Evolutionary conservation across 169 alveolate species (phyloP).

Genomic region (Plasmodium chabaudi): DNA sequence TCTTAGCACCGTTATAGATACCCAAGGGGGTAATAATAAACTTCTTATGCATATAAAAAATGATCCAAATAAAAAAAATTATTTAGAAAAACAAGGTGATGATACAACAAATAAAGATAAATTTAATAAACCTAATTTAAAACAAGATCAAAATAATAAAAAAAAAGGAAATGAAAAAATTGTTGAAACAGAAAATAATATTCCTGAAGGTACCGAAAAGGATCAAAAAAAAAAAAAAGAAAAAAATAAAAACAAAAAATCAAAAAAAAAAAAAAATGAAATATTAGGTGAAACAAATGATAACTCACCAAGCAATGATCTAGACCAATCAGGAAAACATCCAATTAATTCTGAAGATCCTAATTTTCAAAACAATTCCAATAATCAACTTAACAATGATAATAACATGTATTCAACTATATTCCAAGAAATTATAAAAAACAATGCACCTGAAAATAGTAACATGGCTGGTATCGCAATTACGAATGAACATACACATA

Average conservation of each 20-base stretch:
- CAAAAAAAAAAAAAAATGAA: constrained; percentile 19
- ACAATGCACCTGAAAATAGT: too few relatives aligned
- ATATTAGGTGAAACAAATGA: not conserved
- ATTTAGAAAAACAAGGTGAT: not conserved
- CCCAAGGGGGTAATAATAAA: not conserved
- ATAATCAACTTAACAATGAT: too few relatives aligned
- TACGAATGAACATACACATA: too few relatives aligned
- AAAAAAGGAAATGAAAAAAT: not conserved
- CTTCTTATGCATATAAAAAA: too few relatives aligned
- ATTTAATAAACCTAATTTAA: not conserved
- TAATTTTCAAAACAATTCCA: too few relatives aligned
- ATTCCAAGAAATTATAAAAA: too few relatives aligned
- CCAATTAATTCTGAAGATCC: too few relatives aligned
- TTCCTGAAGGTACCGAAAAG: not conserved
- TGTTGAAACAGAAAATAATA: not conserved
- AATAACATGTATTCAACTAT: too few relatives aligned
- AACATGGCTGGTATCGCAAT: too few relatives aligned
- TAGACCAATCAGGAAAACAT: not conserved
- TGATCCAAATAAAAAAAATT: not conserved
- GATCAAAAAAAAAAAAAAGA: constrained; percentile 35
- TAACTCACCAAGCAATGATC: not conserved
- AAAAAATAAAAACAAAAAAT: constrained; percentile 28
- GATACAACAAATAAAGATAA: not conserved
- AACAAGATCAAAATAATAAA: not conserved
- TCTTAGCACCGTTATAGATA: not conserved